These are phyloP conservation scores for Fusarium pseudocircinatum DNA, from an alignment of 2,329 filamentous ascomycete species.

Conservation along the genomic window DNA sequence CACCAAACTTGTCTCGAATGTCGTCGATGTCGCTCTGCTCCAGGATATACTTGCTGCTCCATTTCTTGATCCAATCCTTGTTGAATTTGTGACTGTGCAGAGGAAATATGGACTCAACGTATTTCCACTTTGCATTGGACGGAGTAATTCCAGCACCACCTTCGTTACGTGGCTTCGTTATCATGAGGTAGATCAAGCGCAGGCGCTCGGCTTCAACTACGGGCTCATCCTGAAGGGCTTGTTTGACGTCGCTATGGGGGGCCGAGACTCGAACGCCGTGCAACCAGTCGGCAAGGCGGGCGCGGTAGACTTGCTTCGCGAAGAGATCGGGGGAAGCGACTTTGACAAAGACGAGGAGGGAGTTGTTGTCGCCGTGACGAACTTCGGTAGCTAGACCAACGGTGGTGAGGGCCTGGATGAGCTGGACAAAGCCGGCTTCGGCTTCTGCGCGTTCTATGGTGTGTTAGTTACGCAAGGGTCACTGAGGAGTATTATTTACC, in stretches of 20 bases:
- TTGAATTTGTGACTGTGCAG: slow-evolving; percentile 83
- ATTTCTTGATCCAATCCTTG: slow-evolving; percentile 76
- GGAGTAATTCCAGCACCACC: slow-evolving; percentile 83
- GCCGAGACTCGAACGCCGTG: slow-evolving; percentile 83
- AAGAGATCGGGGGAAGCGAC: slow-evolving; percentile 80
- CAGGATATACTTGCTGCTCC: slow-evolving; percentile 76
- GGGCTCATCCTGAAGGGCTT: slow-evolving; percentile 76
- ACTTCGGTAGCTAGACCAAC: slow-evolving; percentile 91
- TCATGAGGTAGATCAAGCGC: slow-evolving; percentile 86
- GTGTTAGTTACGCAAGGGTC: background rate
- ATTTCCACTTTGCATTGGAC: slow-evolving; percentile 74
- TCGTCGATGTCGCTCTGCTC: slow-evolving; percentile 73
- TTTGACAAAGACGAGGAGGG: slow-evolving; percentile 84
- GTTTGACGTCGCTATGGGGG: slow-evolving; percentile 76
- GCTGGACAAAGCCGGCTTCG: slow-evolving; percentile 77
- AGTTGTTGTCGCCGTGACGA: slow-evolving; percentile 77
- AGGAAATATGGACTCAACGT: slow-evolving; percentile 79
- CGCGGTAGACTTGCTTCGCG: slow-evolving; percentile 82
- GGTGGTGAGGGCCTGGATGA: slow-evolving; percentile 77
- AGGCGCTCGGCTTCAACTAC: slow-evolving; percentile 89
- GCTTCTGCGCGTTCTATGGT: slow-evolving; percentile 72
- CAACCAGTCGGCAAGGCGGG: slow-evolving; percentile 92
- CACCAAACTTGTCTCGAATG: slow-evolving; percentile 80
- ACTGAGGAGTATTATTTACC: slow-evolving; percentile 56
- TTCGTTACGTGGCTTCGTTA: slow-evolving; percentile 76